Percentiles rank a stretch among this genome's conserved stretches.
These are phyloP conservation scores for Kickxella alabastrina DNA, from an alignment of 192 early-diverging fungal species.

Conservation along the genomic window DNA sequence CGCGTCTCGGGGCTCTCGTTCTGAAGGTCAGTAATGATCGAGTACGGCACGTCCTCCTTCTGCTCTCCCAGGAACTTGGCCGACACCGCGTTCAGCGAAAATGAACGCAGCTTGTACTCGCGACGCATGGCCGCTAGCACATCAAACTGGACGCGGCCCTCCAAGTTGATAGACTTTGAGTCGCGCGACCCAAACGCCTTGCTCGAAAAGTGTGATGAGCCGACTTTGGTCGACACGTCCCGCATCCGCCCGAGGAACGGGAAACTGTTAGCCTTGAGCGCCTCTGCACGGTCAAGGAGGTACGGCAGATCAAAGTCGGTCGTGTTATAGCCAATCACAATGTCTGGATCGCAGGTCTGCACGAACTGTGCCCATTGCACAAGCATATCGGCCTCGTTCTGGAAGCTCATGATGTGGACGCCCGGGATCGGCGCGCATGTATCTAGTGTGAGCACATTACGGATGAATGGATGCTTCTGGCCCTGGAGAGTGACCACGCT, in stretches of 20 bases:
- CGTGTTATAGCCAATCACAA: constrained; percentile 95
- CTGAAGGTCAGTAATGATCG: constrained; percentile 96
- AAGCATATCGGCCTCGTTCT: constrained; percentile 75
- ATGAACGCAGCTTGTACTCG: constrained; percentile 93
- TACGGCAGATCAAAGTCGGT: constrained; percentile 97
- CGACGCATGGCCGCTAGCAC: constrained; percentile 91
- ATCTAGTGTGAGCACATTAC: constrained; percentile 92
- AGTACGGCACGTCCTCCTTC: constrained; percentile 98
- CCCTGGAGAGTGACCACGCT: constrained; percentile 91
- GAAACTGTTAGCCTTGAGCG: constrained; percentile 71
- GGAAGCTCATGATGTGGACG: constrained; percentile 76
- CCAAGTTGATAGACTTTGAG: constrained; percentile 81
- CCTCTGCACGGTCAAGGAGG: constrained; percentile 81
- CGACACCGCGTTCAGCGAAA: constrained; percentile 93
- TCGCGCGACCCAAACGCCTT: constrained; percentile 94
- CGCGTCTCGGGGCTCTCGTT: constrained; percentile 94
- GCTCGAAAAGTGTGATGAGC: constrained; percentile 66
- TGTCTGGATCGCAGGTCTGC: constrained; percentile 80
- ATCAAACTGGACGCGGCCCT: constrained; percentile 91
- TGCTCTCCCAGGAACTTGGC: constrained; percentile 95
- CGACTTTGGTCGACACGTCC: constrained; percentile 23
- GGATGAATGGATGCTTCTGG: constrained; percentile 81
- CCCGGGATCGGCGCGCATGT: constrained; percentile 90
- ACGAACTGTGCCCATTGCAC: constrained; percentile 85
- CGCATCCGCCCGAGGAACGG: constrained; percentile 79